These are phyloP conservation scores for Olyra latifolia DNA, from an alignment of 176 grass and related monocot genomes.

Conservation along the genomic window DNA sequence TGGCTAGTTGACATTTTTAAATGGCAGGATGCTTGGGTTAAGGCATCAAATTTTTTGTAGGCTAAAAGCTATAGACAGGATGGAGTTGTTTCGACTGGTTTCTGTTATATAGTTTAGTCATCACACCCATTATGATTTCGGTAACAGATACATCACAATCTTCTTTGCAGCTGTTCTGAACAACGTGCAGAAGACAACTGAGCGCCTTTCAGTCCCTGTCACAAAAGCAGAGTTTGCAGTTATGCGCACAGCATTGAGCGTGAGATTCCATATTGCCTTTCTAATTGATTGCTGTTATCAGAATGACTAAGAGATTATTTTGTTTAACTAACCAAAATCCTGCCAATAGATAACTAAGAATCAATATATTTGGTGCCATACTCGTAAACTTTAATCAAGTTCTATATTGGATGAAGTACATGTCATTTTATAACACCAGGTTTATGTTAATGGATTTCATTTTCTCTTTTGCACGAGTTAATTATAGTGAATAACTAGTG, in stretches of 20 bases:
- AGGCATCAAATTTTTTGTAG: background rate
- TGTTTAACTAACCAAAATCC: background rate
- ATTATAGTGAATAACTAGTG: background rate
- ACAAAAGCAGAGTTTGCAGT: slow-evolving; percentile 93
- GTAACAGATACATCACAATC: slow-evolving; percentile 13
- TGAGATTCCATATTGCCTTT: slow-evolving; percentile 54
- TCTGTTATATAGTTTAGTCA: background rate
- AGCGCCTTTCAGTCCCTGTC: slow-evolving; percentile 71
- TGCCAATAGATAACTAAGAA: slow-evolving; percentile 2
- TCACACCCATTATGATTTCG: background rate
- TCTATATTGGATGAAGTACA: background rate
- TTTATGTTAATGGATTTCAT: background rate
- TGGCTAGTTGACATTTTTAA: background rate
- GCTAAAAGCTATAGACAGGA: background rate
- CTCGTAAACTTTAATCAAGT: background rate
- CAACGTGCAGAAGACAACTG: slow-evolving; percentile 59
- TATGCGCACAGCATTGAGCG: slow-evolving; percentile 72
- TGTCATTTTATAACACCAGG: background rate
- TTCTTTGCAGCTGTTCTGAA: slow-evolving; percentile 70
- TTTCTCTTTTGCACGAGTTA: background rate
- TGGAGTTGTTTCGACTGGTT: background rate
- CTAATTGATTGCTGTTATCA: background rate
- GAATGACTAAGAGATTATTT: background rate
- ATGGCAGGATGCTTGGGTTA: background rate
- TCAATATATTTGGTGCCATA: background rate